Evolutionary conservation across 805 yeast species (phyloP).

Genomic region (Nakazawaea wickerhamii): DNA sequence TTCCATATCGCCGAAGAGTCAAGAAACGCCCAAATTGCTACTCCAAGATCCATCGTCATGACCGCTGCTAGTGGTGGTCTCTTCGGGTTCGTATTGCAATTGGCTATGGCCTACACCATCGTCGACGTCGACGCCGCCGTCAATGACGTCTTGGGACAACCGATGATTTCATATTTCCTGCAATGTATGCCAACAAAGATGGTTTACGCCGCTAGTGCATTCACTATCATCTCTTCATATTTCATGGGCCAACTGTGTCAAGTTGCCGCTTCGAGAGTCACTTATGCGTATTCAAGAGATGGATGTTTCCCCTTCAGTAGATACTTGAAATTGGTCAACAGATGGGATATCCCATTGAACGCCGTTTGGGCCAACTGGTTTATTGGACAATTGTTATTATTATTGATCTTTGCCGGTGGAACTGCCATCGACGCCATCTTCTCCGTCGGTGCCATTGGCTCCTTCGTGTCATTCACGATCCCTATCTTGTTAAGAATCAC

Average conservation of each 20-base stretch:
- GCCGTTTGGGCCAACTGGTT: constrained; percentile 57
- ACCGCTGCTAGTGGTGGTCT: constrained; percentile 51
- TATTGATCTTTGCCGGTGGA: constrained; percentile 59
- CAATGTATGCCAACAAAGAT: constrained; percentile 40
- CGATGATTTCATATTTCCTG: constrained; percentile 48
- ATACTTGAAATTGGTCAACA: constrained; percentile 44
- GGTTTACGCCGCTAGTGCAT: constrained; percentile 36
- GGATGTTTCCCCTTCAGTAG: constrained; percentile 57
- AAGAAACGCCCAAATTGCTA: constrained; percentile 54
- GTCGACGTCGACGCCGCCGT: constrained; percentile 44
- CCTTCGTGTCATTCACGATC: constrained; percentile 60
- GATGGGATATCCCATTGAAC: constrained; percentile 55
- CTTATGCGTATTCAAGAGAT: constrained; percentile 65
- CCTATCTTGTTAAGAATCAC: constrained; percentile 58
- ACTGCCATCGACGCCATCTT: constrained; percentile 66
- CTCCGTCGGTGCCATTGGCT: constrained; percentile 67
- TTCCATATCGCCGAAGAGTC: constrained; percentile 74
- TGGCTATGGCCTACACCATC: constrained; percentile 57
- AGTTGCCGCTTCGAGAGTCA: constrained; percentile 63
- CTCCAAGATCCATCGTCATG: constrained; percentile 62
- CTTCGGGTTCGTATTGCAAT: constrained; percentile 51
- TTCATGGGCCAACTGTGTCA: constrained; percentile 55
- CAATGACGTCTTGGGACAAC: constrained; percentile 50
- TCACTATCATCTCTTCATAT: constrained; percentile 38
- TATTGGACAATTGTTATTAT: constrained; percentile 49